Evolutionary conservation across 2,329 filamentous ascomycete genomes (phyloP).

Genomic region (Bipolaris cookei): DNA sequence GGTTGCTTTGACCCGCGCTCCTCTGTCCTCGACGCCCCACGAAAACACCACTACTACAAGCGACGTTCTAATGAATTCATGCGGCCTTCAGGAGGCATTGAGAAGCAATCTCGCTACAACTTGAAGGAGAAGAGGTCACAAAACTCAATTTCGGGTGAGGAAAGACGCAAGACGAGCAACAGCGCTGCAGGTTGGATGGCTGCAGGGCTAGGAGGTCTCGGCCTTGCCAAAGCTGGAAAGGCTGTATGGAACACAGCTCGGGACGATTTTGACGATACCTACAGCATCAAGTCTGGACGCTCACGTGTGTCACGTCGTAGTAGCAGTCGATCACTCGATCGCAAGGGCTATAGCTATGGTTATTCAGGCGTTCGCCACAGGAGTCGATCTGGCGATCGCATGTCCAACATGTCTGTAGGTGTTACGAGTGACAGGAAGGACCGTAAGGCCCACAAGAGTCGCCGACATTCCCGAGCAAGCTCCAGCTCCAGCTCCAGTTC

Average conservation of each 20-base stretch:
- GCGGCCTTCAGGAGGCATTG: conserved; percentile 58
- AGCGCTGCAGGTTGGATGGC: conserved; percentile 59
- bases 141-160: conserved; percentile 40
- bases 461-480: conserved; percentile 36
- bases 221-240: conserved; percentile 59
- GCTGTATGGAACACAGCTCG: conserved; percentile 57
- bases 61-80: conserved; percentile 54
- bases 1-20: conserved; percentile 69
- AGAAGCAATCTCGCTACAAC: conserved; percentile 63
- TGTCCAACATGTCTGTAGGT: conserved; percentile 42
- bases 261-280: conserved; percentile 65
- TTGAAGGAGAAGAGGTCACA: conserved; percentile 41
- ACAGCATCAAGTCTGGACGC: conserved; percentile 63
- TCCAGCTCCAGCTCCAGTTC: conserved; percentile 54
- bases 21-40: conserved; percentile 62
- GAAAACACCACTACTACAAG: conserved; percentile 63
- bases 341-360: conserved; percentile 55
- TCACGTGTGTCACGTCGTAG: conserved; percentile 40
- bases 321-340: conserved; percentile 48
- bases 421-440: conserved; percentile 45
- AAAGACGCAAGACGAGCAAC: conserved; percentile 51
- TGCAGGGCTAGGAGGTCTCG: conserved; percentile 62
- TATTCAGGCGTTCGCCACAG: conserved; percentile 49
- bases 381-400: conserved; percentile 48
- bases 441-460: conserved; percentile 47